Evolutionary conservation across 441 rosid genomes (phyloP).

Genomic region (Gossypium schwendimanii): DNA sequence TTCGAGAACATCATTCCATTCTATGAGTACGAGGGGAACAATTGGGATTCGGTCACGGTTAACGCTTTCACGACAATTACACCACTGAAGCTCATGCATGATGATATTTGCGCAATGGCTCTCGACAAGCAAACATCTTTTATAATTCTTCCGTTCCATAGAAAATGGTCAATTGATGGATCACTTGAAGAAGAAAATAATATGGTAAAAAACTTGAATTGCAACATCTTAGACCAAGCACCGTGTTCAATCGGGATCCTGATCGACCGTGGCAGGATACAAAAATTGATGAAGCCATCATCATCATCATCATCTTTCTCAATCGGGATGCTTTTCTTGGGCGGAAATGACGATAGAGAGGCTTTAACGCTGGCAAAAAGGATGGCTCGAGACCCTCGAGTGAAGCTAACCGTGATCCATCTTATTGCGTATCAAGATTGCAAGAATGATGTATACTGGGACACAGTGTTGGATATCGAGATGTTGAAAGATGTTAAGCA

Average conservation of each 20-base stretch:
- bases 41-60: constrained; percentile 10
- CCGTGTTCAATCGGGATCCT: constrained; percentile 38
- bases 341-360: constrained; percentile 39
- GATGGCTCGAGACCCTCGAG: constrained; percentile 26
- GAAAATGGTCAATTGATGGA: constrained; percentile 29
- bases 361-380: constrained; percentile 31
- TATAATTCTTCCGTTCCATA: constrained; percentile 36
- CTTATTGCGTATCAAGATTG: constrained; percentile 9
- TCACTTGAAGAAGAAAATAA: constrained; percentile 17
- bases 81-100: constrained; percentile 29
- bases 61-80: constrained; percentile 33
- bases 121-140: constrained; percentile 24
- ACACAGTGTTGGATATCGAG: constrained; percentile 22
- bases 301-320: not conserved
- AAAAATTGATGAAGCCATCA: not conserved
- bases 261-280: constrained; percentile 6
- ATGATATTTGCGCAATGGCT: constrained; percentile 36
- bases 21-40: constrained; percentile 14
- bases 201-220: constrained; percentile 24
- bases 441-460: constrained; percentile 18
- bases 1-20: constrained; percentile 17
- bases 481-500: constrained; percentile 22
- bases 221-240: constrained; percentile 24
- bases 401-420: constrained; percentile 25
- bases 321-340: constrained; percentile 29